Evolutionary conservation across 2,329 filamentous ascomycete genomes (phyloP).

Genomic region (Rutstroemia sp.): DNA sequence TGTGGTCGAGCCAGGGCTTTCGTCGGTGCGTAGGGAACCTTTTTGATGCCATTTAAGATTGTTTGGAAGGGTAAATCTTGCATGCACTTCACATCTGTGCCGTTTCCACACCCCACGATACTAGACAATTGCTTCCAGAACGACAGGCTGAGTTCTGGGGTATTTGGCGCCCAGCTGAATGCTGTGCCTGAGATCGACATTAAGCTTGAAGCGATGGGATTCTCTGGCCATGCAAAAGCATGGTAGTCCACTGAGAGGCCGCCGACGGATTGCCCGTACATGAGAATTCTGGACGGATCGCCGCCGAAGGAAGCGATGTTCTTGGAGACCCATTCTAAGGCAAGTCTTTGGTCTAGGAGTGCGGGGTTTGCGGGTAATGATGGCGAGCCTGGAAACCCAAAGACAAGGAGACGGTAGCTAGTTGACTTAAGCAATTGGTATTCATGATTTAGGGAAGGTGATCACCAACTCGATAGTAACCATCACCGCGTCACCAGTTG

Average conservation of each 20-base stretch:
- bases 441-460: too few species aligned
- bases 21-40: not conserved
- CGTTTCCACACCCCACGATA: not conserved
- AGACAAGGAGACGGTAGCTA: constrained; percentile 2
- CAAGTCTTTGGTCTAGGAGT: constrained; percentile 2
- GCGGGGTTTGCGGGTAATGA: not conserved
- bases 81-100: not conserved
- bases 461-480: not conserved
- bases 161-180: constrained; percentile 14
- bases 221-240: constrained; percentile 1
- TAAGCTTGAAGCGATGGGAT: constrained; percentile 19
- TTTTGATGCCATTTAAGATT: not conserved
- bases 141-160: not conserved
- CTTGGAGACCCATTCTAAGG: not conserved
- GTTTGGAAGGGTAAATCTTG: not conserved
- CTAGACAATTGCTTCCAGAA: not conserved
- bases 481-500: not conserved
- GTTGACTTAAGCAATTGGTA: not conserved
- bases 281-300: constrained; percentile 15
- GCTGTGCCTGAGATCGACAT: constrained; percentile 21
- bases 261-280: constrained; percentile 33
- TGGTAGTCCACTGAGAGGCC: constrained; percentile 22
- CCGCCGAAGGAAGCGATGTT: constrained; percentile 23
- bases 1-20: not conserved
- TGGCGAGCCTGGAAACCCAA: constrained; percentile 33